Percentiles rank a stretch among this genome's conserved stretches.
phyloP scores from a whole-genome alignment of 2,329 filamentous ascomycete species.

The Lasiodiplodia hormozganensis region DNA sequence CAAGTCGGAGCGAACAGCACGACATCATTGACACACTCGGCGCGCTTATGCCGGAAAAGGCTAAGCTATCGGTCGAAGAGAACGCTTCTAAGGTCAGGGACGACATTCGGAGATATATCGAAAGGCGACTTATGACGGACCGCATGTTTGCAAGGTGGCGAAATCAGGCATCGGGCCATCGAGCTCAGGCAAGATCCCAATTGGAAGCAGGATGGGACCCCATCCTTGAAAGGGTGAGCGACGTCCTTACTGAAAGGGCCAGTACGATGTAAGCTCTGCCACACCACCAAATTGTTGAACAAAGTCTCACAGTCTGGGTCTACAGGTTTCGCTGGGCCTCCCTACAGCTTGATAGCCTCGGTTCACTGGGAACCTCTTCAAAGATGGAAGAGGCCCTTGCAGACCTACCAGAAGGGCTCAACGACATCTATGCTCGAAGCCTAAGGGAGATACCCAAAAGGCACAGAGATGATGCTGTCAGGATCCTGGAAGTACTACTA shows the following conservation, averaged over 20 bases:
- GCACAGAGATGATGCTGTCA: background rate
- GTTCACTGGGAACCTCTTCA: background rate
- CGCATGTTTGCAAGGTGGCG: background rate
- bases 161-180: background rate
- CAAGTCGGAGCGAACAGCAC: background rate
- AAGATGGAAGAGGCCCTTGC: background rate
- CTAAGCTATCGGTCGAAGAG: background rate
- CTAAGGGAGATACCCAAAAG: background rate
- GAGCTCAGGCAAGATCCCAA: background rate
- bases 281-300: no score
- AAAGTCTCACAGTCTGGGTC: no score
- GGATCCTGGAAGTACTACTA: background rate
- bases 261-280: background rate
- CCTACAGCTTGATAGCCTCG: background rate
- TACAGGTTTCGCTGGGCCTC: background rate
- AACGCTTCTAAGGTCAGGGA: background rate
- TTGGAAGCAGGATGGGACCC: no score
- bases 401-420: background rate
- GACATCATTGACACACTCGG: background rate
- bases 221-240: no score
- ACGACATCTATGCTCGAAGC: background rate
- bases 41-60: rapidly evolving
- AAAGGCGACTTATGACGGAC: rapidly evolving
- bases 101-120: background rate
- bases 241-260: background rate